These are phyloP conservation scores for Cryptococcus neoformans DNA, from an alignment of 1,284 basidiomycete species.

Conservation along the genomic window DNA sequence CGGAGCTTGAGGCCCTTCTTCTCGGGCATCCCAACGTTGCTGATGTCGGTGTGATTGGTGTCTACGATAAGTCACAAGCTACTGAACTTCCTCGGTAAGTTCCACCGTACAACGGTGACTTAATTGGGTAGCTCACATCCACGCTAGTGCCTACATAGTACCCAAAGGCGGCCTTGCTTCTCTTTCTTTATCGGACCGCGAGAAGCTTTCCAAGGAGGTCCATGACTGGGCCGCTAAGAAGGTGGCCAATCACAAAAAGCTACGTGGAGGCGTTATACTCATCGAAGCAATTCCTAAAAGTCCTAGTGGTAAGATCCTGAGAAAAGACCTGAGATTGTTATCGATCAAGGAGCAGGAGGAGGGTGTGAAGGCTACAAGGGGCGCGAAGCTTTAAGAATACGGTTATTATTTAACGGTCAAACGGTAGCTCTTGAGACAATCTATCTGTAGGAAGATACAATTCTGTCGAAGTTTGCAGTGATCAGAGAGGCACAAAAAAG, in stretches of 20 bases:
- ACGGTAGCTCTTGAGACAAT: too few relatives aligned
- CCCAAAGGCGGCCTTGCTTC: neutral
- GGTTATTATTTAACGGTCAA: too few relatives aligned
- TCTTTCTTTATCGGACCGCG: neutral
- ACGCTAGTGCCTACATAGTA: conserved; percentile 1
- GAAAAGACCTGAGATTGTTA: conserved; percentile 38
- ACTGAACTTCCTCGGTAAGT: conserved; percentile 71
- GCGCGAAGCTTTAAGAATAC: conserved; percentile 15
- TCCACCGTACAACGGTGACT: neutral
- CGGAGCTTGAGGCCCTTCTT: conserved; percentile 72
- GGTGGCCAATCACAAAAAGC: conserved; percentile 53
- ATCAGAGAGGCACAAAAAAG: too few relatives aligned
- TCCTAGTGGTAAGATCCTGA: conserved; percentile 44
- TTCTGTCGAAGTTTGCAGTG: too few relatives aligned
- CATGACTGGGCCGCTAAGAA: conserved; percentile 61
- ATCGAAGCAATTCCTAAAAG: conserved; percentile 53
- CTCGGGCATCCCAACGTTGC: conserved; percentile 67
- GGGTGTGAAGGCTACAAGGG: conserved; percentile 3
- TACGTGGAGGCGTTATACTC: conserved; percentile 52
- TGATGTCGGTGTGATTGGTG: conserved; percentile 70
- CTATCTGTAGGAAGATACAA: too few relatives aligned
- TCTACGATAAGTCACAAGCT: conserved; percentile 60
- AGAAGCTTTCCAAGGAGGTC: conserved; percentile 55
- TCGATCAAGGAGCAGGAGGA: conserved; percentile 31
- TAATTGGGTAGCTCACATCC: neutral